A percentile compares a stretch with the other conserved stretches of the same genome.
These are phyloP conservation scores for Debaryomyces fabryi DNA, from an alignment of 1,139 yeast genomes.

Conservation along the genomic window DNA sequence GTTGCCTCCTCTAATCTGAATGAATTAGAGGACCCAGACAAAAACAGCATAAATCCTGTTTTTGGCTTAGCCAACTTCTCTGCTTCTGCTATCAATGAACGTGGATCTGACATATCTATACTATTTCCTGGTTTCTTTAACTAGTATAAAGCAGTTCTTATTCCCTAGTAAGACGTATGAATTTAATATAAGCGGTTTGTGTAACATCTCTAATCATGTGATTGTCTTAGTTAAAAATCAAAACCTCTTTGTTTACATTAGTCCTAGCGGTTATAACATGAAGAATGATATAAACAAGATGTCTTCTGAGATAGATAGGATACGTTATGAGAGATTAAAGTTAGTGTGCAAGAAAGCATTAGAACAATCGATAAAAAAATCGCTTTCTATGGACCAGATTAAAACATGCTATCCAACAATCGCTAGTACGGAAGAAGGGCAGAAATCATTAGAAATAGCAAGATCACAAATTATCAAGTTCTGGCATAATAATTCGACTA, in stretches of 20 bases:
- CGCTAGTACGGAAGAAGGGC: conserved; percentile 53
- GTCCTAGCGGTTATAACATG: not conserved
- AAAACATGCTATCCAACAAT: conserved; percentile 69
- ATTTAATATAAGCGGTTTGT: conserved; percentile 3
- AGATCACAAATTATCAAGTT: conserved; percentile 61
- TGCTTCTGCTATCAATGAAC: conserved; percentile 45
- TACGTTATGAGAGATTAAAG: conserved; percentile 56
- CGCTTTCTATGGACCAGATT: conserved; percentile 62
- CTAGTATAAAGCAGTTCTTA: not conserved
- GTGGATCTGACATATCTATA: conserved; percentile 41
- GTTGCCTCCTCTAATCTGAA: conserved; percentile 87
- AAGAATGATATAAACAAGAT: conserved; percentile 3
- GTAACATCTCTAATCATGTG: not conserved
- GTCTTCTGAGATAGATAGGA: conserved; percentile 27
- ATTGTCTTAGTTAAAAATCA: conserved; percentile 12
- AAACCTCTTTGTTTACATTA: conserved; percentile 13
- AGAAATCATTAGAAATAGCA: conserved; percentile 55
- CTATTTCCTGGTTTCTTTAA: not conserved
- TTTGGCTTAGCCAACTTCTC: conserved; percentile 59
- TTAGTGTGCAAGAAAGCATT: conserved; percentile 68
- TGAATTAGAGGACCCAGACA: conserved; percentile 70
- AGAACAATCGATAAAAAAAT: conserved; percentile 61
- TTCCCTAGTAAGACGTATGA: not conserved
- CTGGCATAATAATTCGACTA: conserved; percentile 59
- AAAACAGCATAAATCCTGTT: conserved; percentile 69